Base-by-base conservation (phyloP, 169 alveolate species). In the Theileria sp. region DNA sequence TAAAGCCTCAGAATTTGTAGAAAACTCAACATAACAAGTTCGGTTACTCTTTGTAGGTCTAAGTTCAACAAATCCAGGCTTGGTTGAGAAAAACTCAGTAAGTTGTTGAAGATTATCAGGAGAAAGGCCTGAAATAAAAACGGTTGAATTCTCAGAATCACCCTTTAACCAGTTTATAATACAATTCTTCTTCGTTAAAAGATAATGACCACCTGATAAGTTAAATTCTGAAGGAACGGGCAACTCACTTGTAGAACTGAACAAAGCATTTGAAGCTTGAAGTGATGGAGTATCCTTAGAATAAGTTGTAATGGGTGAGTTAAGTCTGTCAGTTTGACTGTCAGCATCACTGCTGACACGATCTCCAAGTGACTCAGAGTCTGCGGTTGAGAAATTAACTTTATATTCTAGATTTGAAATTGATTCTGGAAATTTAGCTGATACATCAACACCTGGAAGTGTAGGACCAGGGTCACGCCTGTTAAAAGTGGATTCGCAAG, bases 11-110 rank as follows among this genome's bases (percentile, higher is more conserved):
- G 81, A 80, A 74, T 76, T 79, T 21, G 49, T 86, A 44, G 86
- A 89, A 69, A 86, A 89, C 72, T 89, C 94, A 0, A 89, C 75
- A 77, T 82, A 81, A 15, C 88, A 82, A 1, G 75, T 34, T 0
- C 78, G 36, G 23, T 81, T 54, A 9, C 67, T 49, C 13, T 74
- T 75, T 6, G 69, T 13, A 19, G 70, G 34, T 7, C 88, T 81
- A 3, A 82, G 30, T 8, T 78, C 71, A 65, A 66, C 77, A 61
- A 76, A 82, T 32, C 88, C 88, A n/a, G 58, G 32, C 19, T 17
- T 5, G 5, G 60, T 6, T 5, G 81, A 70, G 69, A 82, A 82
- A 21, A 75, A 17, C 32, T 75, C 68, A 15, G 44, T 26, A 0
- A 80, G 25, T 15, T 15, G 66, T 13, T 70, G 36, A 21, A 70